phyloP scores from a whole-genome alignment of 495 filamentous ascomycete species.

The Podospora didyma region DNA sequence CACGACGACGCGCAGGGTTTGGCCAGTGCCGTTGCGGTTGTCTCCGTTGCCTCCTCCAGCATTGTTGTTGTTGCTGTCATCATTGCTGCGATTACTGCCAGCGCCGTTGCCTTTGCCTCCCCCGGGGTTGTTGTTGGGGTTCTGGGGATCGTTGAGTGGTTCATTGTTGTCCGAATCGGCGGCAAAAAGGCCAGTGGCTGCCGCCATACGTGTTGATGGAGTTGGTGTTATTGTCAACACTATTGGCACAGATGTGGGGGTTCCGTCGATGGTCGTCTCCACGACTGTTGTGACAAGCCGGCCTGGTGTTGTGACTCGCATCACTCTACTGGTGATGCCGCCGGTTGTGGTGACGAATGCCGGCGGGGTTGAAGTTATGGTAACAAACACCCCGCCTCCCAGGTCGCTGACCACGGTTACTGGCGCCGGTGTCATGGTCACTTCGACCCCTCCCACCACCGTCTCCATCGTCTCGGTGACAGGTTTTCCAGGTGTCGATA shows the following conservation, averaged over 20 bases:
- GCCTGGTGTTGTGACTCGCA: not conserved
- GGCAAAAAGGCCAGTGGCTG: not conserved
- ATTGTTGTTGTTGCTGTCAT: too few species aligned
- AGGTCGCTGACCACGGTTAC: not conserved
- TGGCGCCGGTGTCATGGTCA: not conserved
- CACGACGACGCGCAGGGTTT: not conserved
- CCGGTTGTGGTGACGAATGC: not conserved
- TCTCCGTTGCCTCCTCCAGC: too few species aligned
- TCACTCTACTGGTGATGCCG: not conserved
- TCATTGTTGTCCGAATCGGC: too few species aligned
- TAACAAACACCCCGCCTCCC: not conserved
- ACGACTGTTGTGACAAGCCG: not conserved
- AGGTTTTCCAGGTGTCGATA: not conserved
- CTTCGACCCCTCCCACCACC: not conserved
- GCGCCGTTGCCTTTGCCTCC: too few species aligned
- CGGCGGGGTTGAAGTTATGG: not conserved
- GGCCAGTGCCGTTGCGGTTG: too few species aligned
- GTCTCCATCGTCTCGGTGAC: slow-evolving; percentile 1
- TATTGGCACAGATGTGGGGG: slow-evolving; percentile 1
- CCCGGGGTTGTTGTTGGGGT: too few species aligned
- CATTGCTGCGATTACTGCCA: too few species aligned
- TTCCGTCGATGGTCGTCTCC: slow-evolving; percentile 8
- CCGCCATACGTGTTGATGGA: not conserved
- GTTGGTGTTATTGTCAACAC: not conserved
- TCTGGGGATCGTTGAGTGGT: too few species aligned